Base-by-base conservation (phyloP, 257 asterid genomes). In the Rauvolfia tetraphylla region DNA sequence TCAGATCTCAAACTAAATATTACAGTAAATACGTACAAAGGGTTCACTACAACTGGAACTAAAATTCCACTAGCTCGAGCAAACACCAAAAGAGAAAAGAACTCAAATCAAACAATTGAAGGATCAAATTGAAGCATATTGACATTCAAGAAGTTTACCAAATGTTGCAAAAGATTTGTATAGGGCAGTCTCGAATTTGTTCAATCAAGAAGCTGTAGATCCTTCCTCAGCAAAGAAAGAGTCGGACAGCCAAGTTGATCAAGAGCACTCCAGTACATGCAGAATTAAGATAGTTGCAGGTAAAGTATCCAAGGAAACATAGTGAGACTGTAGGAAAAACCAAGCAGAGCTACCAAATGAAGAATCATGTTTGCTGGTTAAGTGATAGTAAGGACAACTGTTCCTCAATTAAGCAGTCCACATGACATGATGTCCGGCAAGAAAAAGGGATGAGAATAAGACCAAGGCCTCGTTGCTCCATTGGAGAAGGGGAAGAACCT, bases 381-480 rank as follows among this genome's bases (percentile, higher is more conserved):
- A 93, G 86, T 34, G 96, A 89, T 20, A 90, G 73, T 54, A 89
- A 87, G 15, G 92, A 84, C 23, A 90, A 72, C 81, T 88, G 97
- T 68, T 90, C 97, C 22, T 90, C 92, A 49, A 92, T 68, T 74
- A 93, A 85, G 87, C 95, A 86, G 79, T 92, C 97, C 1, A 88
- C 90, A 68, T 89, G 94, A 62, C 93, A 88, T 20, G 97, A 90
- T 72, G 86, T 88, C 66, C 94, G 86, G 75, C 97, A 88, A 27
- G 90, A 83, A 72, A 82, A 89, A 56, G 98, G 98, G 68, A 94
- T 88, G 77, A 94, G 93, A 74, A 92, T 90, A 83, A 90, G 91
- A 61, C 98, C 97, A 39, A 95, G 97, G 18, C 85, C 89, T 72
- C 97, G 81, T 15, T 92, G 96, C 76, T 95, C 98, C 95, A 88